Evolutionary conservation across 2,329 filamentous ascomycete genomes (phyloP).

Genomic region (Lanzia echinophila): DNA sequence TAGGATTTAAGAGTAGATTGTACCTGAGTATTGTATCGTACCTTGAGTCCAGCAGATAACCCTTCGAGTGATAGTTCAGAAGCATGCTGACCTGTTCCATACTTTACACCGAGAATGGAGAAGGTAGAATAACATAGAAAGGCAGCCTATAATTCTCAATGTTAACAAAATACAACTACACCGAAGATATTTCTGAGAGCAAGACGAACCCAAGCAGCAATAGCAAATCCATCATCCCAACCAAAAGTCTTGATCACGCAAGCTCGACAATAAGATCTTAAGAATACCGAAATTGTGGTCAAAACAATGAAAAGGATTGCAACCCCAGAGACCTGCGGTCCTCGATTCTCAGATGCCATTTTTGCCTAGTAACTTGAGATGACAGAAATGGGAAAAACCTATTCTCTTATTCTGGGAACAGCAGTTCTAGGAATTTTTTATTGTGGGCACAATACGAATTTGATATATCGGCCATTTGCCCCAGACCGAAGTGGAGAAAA

Average conservation of each 20-base stretch:
- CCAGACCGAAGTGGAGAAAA: too few relatives aligned
- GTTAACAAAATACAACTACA: neutral
- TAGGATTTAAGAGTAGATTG: neutral
- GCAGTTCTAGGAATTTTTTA: too few relatives aligned
- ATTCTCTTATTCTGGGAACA: too few relatives aligned
- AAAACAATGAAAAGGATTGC: constrained; percentile 32
- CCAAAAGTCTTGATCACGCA: constrained; percentile 26
- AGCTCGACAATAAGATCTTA: constrained; percentile 22
- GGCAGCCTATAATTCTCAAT: constrained; percentile 14
- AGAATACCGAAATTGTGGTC: constrained; percentile 23
- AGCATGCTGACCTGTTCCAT: constrained; percentile 27
- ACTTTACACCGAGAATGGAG: constrained; percentile 18
- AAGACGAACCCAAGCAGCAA: constrained; percentile 8
- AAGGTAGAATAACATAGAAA: constrained; percentile 23
- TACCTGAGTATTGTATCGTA: too few relatives aligned
- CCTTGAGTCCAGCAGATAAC: constrained; percentile 28
- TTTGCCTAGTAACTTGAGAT: too few relatives aligned
- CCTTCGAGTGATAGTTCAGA: constrained; percentile 15
- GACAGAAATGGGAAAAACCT: too few relatives aligned
- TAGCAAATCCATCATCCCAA: constrained; percentile 16
- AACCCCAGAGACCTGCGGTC: constrained; percentile 29
- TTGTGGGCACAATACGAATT: too few relatives aligned
- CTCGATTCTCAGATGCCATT: constrained; percentile 16
- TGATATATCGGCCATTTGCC: too few relatives aligned
- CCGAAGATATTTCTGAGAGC: neutral